Base-by-base conservation (phyloP, 2,329 filamentous ascomycete genomes). In the Penicillium verrucosum region DNA sequence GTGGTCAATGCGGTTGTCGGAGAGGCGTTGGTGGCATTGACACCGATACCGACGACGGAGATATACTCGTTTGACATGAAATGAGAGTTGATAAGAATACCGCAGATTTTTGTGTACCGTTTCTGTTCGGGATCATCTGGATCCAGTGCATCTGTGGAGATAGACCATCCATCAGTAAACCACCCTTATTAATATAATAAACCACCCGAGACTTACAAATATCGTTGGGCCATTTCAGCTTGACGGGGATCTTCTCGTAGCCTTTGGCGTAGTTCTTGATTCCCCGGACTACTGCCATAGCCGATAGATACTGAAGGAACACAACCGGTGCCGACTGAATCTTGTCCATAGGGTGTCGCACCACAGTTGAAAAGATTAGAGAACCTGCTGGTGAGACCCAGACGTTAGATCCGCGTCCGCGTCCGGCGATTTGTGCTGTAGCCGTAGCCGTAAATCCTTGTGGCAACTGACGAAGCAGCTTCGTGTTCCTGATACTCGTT, bases 161-260 rank as follows among this genome's bases (percentile, higher is more conserved):
- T 12, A 32, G 11, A 32, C 12, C 30, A 32, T 32, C 11, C 11
- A 32, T 34, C 10, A 47, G 34, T 9, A 23, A 45, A 21, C 25
- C 14, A 8, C 2, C 18, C 60, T 42, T 27, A 46, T 14, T 36
- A 10, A 30, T 38, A 6, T 14, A 21, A 23, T 25, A 34, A 25
- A 8, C 5, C 14, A n/a, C 5, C 11, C 3, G 29, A 21, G 5
- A 74, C 81, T 73, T 74, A 87, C 85, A 93, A 53, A 99, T 90
- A 70, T 99, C 94, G 68, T 99, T 99, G 11, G 94, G 94, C 94
- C 94, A 99, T 74, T 99, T 99, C 32, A 99, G 77, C 70, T 89
- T 92, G 40, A 99, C 82, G 0, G 90, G 89, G 5, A 97, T 73
- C 0, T 85, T 79, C 6, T 84, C 80, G 73, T 95, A 97, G 8